Base-by-base conservation (phyloP, 768 basidiomycete genomes). In the Mycena amicta region DNA sequence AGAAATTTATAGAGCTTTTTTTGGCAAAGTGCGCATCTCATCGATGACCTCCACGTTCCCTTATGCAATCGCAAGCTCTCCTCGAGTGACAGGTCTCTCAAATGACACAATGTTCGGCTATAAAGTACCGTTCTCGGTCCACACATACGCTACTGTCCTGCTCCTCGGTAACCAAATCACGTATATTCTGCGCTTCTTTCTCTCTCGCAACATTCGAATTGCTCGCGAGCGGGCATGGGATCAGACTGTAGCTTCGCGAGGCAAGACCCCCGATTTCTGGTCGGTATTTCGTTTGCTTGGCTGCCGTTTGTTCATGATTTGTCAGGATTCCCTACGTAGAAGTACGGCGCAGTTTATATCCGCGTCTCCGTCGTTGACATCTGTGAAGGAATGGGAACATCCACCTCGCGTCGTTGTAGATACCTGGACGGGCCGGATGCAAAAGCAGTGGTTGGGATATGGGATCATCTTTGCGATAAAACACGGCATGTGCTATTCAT, bases 231-330 rank as follows among this genome's bases (percentile, higher is more conserved):
- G 89, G 12, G 93, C 84, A 12, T 92, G 87, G 83, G 87, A 83
- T 20, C 88, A 95, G 68, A 95, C 93, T 0, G 85, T 96, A 27
- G 74, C 80, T 5, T 95, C 93, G 4, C 84, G 94, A 1, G 88
- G 88, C 13, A 96, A 96, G 65, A 86, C 87, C 0, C 75, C 80
- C 0, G 86, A 90, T 8, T 96, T 95, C 75, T 98, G 93, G 92
- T 63, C 3, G 27, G 37, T 56, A 2, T 11, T 3, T 28, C 23
- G 20, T 52, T 5, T 13, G 30, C 31, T 23, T 5, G 15, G 43
- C 20, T 29, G 33, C 8, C 18, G 33, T 30, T 16, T 43, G 1
- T 46, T 18, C 26, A 43, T 52, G 13, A 11, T 15, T 25, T 55
- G 25, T 2, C 20, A 63, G 62, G 62, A 33, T 50, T 12, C 62